Conservation (phyloP, 176 grass and related monocot genomes). For the Oryza rufipogon region DNA sequence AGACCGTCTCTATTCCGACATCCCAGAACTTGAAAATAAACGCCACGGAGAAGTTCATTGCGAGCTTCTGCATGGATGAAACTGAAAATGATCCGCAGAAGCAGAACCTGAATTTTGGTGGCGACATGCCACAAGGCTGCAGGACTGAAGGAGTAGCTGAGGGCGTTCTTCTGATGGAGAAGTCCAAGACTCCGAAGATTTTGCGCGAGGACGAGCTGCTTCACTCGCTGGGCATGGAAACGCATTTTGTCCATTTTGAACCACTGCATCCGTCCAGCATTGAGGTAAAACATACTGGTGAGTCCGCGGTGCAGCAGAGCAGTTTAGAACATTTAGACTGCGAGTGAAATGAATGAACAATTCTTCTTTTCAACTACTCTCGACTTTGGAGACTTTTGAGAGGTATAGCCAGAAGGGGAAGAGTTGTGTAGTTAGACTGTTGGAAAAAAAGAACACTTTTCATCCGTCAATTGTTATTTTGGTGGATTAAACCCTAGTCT, state of each 20-base stretch:
- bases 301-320: background rate
- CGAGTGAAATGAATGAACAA: background rate
- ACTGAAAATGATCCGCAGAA: constrained; percentile 28
- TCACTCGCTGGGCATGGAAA: constrained; percentile 47
- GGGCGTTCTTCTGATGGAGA: constrained; percentile 81
- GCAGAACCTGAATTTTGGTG: background rate
- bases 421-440: background rate
- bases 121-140: background rate
- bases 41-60: constrained; percentile 71
- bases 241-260: constrained; percentile 56
- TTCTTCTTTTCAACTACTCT: background rate
- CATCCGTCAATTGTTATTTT: no score
- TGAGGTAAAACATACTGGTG: constrained; percentile 1
- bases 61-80: constrained; percentile 41
- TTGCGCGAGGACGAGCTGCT: constrained; percentile 69
- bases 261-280: constrained; percentile 34
- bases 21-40: constrained; percentile 55
- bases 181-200: constrained; percentile 59
- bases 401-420: background rate
- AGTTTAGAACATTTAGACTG: background rate
- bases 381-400: background rate
- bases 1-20: constrained; percentile 60
- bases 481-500: no score
- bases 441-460: no score
- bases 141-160: constrained; percentile 13